phyloP scores from a whole-genome alignment of 2,329 filamentous ascomycete species.

The Rhynchosporium graminicola region DNA sequence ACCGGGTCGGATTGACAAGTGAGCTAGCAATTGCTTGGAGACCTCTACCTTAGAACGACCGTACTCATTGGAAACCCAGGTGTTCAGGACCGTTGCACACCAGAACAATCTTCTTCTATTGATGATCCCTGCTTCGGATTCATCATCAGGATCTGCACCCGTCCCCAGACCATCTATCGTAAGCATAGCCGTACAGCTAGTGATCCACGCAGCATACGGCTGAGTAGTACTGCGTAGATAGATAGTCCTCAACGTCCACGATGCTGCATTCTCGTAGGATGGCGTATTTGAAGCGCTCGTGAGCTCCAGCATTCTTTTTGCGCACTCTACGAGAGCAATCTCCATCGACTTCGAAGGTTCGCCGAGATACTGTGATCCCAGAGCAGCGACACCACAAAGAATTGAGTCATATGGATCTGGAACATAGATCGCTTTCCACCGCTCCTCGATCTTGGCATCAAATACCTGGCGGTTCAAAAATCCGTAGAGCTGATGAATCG shows the following conservation, averaged over 20 bases:
- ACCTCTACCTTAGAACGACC: constrained; percentile 14
- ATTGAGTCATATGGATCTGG: constrained; percentile 16
- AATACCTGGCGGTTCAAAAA: constrained; percentile 15
- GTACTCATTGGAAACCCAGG: constrained; percentile 17
- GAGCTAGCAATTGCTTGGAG: constrained; percentile 1
- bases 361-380: constrained; percentile 14
- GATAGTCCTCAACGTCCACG: constrained; percentile 9
- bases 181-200: constrained; percentile 16
- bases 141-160: constrained; percentile 10
- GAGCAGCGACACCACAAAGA: constrained; percentile 14
- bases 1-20: constrained; percentile 7
- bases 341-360: constrained; percentile 10
- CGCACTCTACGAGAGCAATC: constrained; percentile 10
- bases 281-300: constrained; percentile 15
- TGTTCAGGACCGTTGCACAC: constrained; percentile 16
- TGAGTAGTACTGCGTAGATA: constrained; percentile 16
- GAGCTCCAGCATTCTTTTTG: constrained; percentile 16
- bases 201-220: constrained; percentile 15
- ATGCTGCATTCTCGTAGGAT: constrained; percentile 14
- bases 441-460: constrained; percentile 12
- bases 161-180: constrained; percentile 13
- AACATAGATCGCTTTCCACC: constrained; percentile 14
- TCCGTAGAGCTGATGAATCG: constrained; percentile 13
- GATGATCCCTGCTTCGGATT: constrained; percentile 1
- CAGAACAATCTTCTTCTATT: constrained; percentile 12